A percentile compares a stretch with the other conserved stretches of the same genome.
Evolutionary conservation across 2,329 filamentous ascomycete species (phyloP).

Genomic region (Colletotrichum sp.): DNA sequence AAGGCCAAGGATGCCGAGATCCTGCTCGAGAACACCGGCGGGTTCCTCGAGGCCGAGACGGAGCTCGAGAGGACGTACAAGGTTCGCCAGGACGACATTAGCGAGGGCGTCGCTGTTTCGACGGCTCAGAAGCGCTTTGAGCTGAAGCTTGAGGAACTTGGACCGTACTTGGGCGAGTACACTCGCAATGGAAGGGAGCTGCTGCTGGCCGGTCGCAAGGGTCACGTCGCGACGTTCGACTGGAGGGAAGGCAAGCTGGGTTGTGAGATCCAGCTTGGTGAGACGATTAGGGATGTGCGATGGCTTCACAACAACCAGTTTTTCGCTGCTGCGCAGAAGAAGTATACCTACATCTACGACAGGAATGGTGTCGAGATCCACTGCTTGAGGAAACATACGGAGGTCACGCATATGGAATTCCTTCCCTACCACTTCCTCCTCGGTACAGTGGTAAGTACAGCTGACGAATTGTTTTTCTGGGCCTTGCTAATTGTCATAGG

Average conservation of each 20-base stretch:
- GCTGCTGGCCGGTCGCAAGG: conserved; percentile 86
- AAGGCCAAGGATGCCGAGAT: conserved; percentile 96
- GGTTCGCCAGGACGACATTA: conserved; percentile 87
- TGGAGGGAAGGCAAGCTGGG: conserved; percentile 92
- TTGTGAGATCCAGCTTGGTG: conserved; percentile 88
- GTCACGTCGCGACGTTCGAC: conserved; percentile 95
- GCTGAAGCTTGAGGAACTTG: conserved; percentile 79
- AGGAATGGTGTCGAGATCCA: conserved; percentile 89
- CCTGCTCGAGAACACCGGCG: conserved; percentile 82
- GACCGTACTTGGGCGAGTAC: conserved; percentile 90
- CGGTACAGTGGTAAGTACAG: conserved; percentile 73
- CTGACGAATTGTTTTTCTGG: neutral
- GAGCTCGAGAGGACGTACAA: conserved; percentile 93
- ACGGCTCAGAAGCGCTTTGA: conserved; percentile 95
- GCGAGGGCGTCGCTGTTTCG: conserved; percentile 74
- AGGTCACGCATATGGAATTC: conserved; percentile 94
- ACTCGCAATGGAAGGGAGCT: conserved; percentile 87
- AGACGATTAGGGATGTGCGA: conserved; percentile 87
- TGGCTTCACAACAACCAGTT: conserved; percentile 96
- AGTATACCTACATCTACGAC: conserved; percentile 97
- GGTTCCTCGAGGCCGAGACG: conserved; percentile 86
- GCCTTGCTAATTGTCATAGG: conserved; percentile 46
- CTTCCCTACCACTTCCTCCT: conserved; percentile 95
- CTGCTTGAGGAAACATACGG: conserved; percentile 86
- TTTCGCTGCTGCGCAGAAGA: conserved; percentile 96